These are phyloP conservation scores for Taiwanofungus camphoratus DNA, from an alignment of 1,284 basidiomycete species.

Conservation along the genomic window DNA sequence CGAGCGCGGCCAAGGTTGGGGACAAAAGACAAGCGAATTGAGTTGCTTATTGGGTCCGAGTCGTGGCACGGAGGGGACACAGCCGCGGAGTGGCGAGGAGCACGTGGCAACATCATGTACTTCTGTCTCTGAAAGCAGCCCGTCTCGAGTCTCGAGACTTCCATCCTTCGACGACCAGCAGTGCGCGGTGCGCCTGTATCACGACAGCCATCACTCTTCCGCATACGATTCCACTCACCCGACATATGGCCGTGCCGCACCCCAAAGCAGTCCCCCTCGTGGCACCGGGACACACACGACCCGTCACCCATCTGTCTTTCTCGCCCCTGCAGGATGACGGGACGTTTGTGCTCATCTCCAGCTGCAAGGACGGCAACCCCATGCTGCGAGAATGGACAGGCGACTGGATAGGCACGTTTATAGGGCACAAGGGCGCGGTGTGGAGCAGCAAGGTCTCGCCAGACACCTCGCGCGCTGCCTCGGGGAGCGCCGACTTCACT, in stretches of 20 bases:
- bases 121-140: neutral
- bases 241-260: constrained; percentile 29
- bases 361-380: constrained; percentile 95
- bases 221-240: constrained; percentile 20
- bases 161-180: constrained; percentile 30
- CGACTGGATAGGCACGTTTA: constrained; percentile 98
- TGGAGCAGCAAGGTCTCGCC: constrained; percentile 95
- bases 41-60: neutral
- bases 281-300: constrained; percentile 77
- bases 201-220: constrained; percentile 23
- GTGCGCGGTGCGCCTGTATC: constrained; percentile 57
- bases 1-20: too few species aligned
- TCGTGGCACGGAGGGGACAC: neutral
- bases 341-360: constrained; percentile 84
- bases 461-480: constrained; percentile 82
- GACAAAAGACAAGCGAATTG: too few species aligned
- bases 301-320: constrained; percentile 92
- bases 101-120: constrained; percentile 10
- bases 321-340: constrained; percentile 80
- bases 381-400: constrained; percentile 97
- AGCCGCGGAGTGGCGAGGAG: constrained; percentile 6
- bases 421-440: constrained; percentile 98
- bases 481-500: constrained; percentile 96
- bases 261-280: constrained; percentile 71
- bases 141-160: constrained; percentile 10